These are phyloP conservation scores for Arthrobotrys musiformis DNA, from an alignment of 2,329 filamentous ascomycete genomes.

Conservation along the genomic window DNA sequence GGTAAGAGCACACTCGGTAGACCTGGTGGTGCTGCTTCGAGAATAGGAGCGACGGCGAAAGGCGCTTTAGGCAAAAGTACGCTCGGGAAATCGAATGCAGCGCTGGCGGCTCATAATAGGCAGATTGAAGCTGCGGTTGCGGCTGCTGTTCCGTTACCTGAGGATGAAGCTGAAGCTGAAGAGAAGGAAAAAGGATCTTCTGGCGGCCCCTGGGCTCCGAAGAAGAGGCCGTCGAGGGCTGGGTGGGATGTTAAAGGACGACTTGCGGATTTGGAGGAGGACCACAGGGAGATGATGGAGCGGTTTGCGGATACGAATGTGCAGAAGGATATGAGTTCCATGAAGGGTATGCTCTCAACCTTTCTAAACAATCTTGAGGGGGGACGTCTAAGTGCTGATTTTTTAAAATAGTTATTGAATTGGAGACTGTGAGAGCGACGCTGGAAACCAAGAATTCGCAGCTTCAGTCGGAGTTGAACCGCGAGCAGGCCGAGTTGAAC, in stretches of 20 bases:
- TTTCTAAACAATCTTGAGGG: neutral
- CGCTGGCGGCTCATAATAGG: slow-evolving; percentile 18
- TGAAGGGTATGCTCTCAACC: slow-evolving; percentile 70
- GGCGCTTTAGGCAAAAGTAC: slow-evolving; percentile 7
- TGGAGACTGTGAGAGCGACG: slow-evolving; percentile 68
- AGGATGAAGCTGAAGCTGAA: slow-evolving; percentile 28
- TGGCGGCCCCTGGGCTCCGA: slow-evolving; percentile 33
- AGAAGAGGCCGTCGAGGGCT: slow-evolving; percentile 64
- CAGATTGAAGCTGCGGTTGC: neutral
- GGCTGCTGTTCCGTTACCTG: slow-evolving; percentile 7
- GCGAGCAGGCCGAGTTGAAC: slow-evolving; percentile 66
- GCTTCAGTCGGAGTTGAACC: slow-evolving; percentile 59
- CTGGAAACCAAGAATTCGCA: slow-evolving; percentile 64
- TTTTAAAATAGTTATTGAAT: slow-evolving; percentile 66
- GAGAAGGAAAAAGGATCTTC: slow-evolving; percentile 11
- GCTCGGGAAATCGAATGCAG: slow-evolving; percentile 21
- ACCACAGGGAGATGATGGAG: slow-evolving; percentile 68
- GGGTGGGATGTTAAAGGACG: slow-evolving; percentile 83
- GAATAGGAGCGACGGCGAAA: slow-evolving; percentile 14
- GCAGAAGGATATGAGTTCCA: slow-evolving; percentile 77
- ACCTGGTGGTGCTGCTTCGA: slow-evolving; percentile 22
- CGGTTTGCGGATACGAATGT: slow-evolving; percentile 80
- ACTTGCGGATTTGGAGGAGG: slow-evolving; percentile 78
- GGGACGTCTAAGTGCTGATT: slow-evolving; percentile 4
- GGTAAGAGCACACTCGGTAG: slow-evolving; percentile 12